Conservation (phyloP, 2,329 filamentous ascomycete species). For the Monosporascus ibericus region DNA sequence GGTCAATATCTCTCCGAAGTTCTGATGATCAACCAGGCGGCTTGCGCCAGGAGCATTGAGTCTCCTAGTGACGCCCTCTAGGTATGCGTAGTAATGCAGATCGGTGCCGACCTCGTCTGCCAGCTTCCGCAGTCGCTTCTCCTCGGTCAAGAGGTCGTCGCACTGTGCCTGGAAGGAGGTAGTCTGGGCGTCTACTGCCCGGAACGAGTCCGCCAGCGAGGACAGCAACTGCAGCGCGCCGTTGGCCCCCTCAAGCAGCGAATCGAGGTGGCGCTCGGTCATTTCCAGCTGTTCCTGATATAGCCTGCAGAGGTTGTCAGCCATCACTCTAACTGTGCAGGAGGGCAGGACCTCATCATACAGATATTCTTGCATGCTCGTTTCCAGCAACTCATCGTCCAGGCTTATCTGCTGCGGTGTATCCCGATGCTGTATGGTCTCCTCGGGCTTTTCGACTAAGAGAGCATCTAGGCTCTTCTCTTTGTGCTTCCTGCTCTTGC, state of each 20-base stretch:
- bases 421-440: constrained; percentile 11
- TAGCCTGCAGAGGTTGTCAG: constrained; percentile 42
- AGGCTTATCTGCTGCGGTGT: constrained; percentile 45
- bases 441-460: constrained; percentile 29
- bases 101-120: constrained; percentile 83
- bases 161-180: constrained; percentile 91
- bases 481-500: constrained; percentile 32
- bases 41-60: constrained; percentile 89
- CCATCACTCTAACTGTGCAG: not conserved
- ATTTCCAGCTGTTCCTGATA: constrained; percentile 78
- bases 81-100: constrained; percentile 88
- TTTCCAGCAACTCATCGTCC: constrained; percentile 65
- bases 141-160: constrained; percentile 77
- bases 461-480: constrained; percentile 47
- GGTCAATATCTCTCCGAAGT: constrained; percentile 81
- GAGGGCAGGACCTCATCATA: constrained; percentile 34
- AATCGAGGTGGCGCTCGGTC: constrained; percentile 76
- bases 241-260: constrained; percentile 70
- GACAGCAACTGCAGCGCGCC: constrained; percentile 70
- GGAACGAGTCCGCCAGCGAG: constrained; percentile 78
- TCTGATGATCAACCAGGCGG: constrained; percentile 74
- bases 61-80: constrained; percentile 83
- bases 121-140: constrained; percentile 70
- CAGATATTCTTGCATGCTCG: constrained; percentile 81
- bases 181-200: constrained; percentile 81